A percentile compares a stretch with the other conserved stretches of the same genome.
phyloP scores from a whole-genome alignment of 805 yeast species.

The Ogataea saltuana region DNA sequence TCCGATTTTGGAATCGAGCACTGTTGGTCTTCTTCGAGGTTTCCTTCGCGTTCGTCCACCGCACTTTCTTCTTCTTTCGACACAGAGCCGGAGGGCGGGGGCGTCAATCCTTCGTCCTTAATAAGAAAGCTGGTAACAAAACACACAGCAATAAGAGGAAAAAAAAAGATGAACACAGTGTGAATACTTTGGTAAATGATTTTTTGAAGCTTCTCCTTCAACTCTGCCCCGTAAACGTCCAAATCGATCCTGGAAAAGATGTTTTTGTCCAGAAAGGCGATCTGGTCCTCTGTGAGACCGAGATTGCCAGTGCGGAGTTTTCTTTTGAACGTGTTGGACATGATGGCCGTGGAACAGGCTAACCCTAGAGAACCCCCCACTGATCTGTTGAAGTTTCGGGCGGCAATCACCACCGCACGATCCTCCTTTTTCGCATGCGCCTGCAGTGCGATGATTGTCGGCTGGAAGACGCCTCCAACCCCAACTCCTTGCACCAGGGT shows the following conservation, averaged over 20 bases:
- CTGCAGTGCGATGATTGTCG: conserved; percentile 55
- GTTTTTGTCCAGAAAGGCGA: conserved; percentile 28
- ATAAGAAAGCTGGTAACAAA: conserved; percentile 35
- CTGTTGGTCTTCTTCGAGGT: not conserved
- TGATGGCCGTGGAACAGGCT: conserved; percentile 41
- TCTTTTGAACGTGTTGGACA: conserved; percentile 30
- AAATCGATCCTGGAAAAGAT: conserved; percentile 36
- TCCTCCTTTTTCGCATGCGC: conserved; percentile 53
- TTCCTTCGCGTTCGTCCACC: not conserved
- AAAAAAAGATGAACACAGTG: conserved; percentile 36
- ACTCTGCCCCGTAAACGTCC: conserved; percentile 26
- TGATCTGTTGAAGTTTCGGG: conserved; percentile 56
- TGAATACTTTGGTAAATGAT: conserved; percentile 36
- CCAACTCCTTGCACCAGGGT: conserved; percentile 43
- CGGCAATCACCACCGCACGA: conserved; percentile 58
- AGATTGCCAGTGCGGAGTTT: conserved; percentile 14
- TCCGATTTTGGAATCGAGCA: too few species aligned
- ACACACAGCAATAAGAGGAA: conserved; percentile 40
- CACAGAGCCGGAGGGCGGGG: conserved; percentile 24
- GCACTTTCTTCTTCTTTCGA: not conserved
- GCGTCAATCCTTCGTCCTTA: conserved; percentile 42
- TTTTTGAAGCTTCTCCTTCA: conserved; percentile 23
- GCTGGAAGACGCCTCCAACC: conserved; percentile 53
- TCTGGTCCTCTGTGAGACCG: conserved; percentile 14
- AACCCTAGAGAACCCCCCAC: conserved; percentile 65